A percentile compares a stretch with the other conserved stretches of the same genome.
phyloP scores from a whole-genome alignment of 2,329 filamentous ascomycete species.

The Biscogniauxia mediterranea region DNA sequence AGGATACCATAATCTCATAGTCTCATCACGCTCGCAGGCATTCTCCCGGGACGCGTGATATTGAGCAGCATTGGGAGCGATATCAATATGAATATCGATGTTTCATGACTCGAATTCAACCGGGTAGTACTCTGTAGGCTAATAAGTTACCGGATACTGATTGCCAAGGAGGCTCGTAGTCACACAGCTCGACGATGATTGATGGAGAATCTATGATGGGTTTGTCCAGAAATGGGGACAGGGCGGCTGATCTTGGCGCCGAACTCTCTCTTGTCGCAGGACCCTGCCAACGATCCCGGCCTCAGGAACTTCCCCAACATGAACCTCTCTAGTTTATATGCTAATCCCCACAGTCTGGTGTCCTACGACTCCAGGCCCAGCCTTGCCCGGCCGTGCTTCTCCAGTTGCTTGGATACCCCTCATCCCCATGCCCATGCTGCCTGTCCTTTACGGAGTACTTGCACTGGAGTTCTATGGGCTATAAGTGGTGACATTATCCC shows the following conservation, averaged over 20 bases:
- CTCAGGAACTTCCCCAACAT: slow-evolving; percentile 3
- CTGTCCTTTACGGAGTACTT: not conserved
- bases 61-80: not conserved
- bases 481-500: not conserved
- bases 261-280: slow-evolving; percentile 10
- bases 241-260: slow-evolving; percentile 16
- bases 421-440: not conserved
- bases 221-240: slow-evolving; percentile 19
- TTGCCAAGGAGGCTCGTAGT: not conserved
- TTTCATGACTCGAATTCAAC: not conserved
- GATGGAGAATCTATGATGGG: slow-evolving; percentile 15
- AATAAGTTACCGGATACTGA: not conserved
- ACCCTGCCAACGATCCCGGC: not conserved
- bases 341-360: not conserved
- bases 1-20: not conserved
- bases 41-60: not conserved
- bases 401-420: not conserved
- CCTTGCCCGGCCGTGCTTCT: not conserved
- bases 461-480: not conserved
- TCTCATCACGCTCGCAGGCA: not conserved
- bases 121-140: not conserved
- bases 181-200: slow-evolving; percentile 12
- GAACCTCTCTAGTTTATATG: not conserved
- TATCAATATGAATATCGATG: not conserved
- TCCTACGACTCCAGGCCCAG: not conserved